Conservation (phyloP, 345 rosid genomes). For the Carallia pectinifolia region DNA sequence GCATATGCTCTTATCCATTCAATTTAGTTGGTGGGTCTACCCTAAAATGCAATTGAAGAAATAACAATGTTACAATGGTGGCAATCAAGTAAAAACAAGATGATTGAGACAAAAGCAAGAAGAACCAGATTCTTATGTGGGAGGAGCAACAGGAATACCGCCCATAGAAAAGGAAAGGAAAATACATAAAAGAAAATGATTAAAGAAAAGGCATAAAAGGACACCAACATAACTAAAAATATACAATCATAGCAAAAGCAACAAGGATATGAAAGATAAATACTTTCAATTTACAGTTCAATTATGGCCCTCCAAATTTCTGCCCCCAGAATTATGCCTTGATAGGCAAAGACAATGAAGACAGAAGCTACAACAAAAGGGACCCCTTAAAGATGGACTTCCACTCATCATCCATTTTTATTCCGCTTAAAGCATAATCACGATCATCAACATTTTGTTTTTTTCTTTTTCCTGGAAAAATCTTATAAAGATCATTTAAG, state of each 20-base stretch:
- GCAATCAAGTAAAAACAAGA: neutral
- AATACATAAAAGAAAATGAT: neutral
- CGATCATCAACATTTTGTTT: slow-evolving; percentile 4
- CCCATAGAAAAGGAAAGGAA: neutral
- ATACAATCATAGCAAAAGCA: slow-evolving; percentile 1
- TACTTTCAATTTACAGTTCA: slow-evolving; percentile 39
- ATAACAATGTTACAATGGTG: neutral
- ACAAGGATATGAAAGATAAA: slow-evolving; percentile 19
- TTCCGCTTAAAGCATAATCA: slow-evolving; percentile 16
- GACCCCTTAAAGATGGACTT: slow-evolving; percentile 19
- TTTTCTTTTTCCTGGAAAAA: too few relatives aligned
- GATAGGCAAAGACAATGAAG: neutral
- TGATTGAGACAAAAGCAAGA: neutral
- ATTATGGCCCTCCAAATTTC: slow-evolving; percentile 17
- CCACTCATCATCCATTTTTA: slow-evolving; percentile 21
- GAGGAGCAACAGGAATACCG: slow-evolving; percentile 8
- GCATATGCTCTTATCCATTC: neutral
- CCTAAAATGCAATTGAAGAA: neutral
- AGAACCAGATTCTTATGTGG: neutral
- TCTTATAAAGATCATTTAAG: slow-evolving; percentile 26
- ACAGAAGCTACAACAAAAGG: slow-evolving; percentile 6
- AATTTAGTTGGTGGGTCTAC: neutral
- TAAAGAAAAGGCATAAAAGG: slow-evolving; percentile 7
- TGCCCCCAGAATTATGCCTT: neutral
- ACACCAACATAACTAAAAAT: slow-evolving; percentile 11